phyloP scores from a whole-genome alignment of 139 green algal genomes.

The Coelastrella sp. region DNA sequence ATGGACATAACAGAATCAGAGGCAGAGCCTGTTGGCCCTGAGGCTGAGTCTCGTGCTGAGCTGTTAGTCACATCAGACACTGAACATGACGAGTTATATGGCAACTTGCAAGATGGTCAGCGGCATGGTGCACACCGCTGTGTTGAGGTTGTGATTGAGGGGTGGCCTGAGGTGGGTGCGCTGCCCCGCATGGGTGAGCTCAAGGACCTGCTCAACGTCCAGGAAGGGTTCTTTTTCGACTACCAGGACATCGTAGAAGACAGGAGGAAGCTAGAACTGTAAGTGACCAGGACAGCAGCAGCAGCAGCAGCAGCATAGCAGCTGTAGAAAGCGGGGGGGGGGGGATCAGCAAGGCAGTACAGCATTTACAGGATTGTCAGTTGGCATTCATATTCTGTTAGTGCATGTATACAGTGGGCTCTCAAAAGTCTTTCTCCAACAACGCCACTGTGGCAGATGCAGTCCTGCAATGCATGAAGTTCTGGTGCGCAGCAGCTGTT shows the following conservation, averaged over 20 bases:
- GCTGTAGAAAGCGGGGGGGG: too few species aligned
- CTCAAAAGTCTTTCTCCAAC: too few species aligned
- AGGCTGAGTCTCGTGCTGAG: slow-evolving; percentile 1
- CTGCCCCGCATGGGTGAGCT: slow-evolving; percentile 64
- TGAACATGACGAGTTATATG: slow-evolving; percentile 15
- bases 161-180: slow-evolving; percentile 64
- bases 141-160: slow-evolving; percentile 72
- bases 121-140: slow-evolving; percentile 64
- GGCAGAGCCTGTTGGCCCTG: slow-evolving; percentile 39
- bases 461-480: not conserved
- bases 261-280: slow-evolving; percentile 65
- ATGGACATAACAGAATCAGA: slow-evolving; percentile 39
- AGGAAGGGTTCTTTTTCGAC: slow-evolving; percentile 70
- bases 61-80: slow-evolving; percentile 36
- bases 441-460: not conserved
- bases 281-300: slow-evolving; percentile 22
- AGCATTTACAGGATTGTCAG: not conserved
- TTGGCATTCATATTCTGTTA: too few species aligned
- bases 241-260: slow-evolving; percentile 69
- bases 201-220: slow-evolving; percentile 66
- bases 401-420: too few species aligned
- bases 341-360: not conserved
- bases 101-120: not conserved
- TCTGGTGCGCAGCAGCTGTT: not conserved
- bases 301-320: not conserved